phyloP scores from a whole-genome alignment of 345 rosid genomes.

The Lepidium sativum region DNA sequence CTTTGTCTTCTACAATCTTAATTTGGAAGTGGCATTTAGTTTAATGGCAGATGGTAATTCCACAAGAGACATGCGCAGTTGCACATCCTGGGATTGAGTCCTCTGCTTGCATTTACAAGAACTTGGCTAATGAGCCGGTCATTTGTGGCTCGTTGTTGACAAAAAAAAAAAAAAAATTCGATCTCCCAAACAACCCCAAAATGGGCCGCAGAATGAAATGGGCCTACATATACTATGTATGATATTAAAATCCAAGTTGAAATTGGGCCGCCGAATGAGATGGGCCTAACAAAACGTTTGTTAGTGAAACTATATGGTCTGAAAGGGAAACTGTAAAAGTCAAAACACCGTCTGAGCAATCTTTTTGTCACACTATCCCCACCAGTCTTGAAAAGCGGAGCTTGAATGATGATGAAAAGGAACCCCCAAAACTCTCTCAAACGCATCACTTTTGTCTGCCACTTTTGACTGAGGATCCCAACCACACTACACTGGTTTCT shows the following conservation, averaged over 20 bases:
- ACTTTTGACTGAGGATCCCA: slow-evolving; percentile 19
- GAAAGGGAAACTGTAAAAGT: slow-evolving; percentile 13
- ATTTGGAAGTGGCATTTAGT: too few relatives aligned
- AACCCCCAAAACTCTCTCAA: slow-evolving; percentile 26
- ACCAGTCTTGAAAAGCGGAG: slow-evolving; percentile 29
- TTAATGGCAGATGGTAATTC: too few relatives aligned
- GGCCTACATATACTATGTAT: too few relatives aligned
- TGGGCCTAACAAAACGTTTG: slow-evolving; percentile 3
- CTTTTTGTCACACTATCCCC: slow-evolving; percentile 19
- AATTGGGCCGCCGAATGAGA: slow-evolving; percentile 8
- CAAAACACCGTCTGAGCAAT: slow-evolving; percentile 21
- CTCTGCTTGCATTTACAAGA: too few relatives aligned
- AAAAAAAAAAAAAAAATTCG: too few relatives aligned
- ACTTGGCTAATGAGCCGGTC: too few relatives aligned
- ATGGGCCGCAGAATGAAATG: too few relatives aligned
- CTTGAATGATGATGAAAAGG: slow-evolving; percentile 17
- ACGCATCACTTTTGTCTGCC: slow-evolving; percentile 24
- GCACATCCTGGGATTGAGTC: too few relatives aligned
- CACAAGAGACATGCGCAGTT: too few relatives aligned
- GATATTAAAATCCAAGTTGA: neutral
- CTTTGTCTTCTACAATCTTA: too few relatives aligned
- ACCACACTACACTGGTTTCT: neutral
- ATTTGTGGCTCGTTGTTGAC: too few relatives aligned
- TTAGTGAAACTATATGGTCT: neutral
- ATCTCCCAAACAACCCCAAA: too few relatives aligned